These are phyloP conservation scores for Daldinia childiae DNA, from an alignment of 495 filamentous ascomycete genomes.

Conservation along the genomic window DNA sequence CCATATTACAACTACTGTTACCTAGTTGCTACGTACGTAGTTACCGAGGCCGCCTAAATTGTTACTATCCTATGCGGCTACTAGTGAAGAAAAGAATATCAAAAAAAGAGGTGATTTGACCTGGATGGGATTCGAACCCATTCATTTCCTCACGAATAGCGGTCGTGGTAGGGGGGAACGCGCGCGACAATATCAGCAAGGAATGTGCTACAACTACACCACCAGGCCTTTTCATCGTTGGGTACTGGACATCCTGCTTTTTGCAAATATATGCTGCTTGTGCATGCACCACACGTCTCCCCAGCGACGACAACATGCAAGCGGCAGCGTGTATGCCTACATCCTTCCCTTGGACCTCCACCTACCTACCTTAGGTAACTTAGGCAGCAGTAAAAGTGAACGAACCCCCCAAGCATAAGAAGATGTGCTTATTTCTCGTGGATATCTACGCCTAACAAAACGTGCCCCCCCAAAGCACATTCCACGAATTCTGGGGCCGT, in stretches of 20 bases:
- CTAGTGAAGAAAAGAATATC: no score
- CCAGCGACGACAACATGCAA: neutral
- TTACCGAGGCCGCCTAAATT: no score
- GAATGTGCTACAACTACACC: neutral
- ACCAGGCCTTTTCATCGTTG: neutral
- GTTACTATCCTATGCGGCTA: no score
- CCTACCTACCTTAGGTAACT: no score
- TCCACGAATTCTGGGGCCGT: neutral
- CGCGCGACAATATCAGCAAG: neutral
- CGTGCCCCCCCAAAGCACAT: neutral
- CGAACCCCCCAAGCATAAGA: no score
- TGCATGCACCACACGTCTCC: neutral
- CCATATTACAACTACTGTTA: no score
- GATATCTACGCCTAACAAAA: no score
- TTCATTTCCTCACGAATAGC: neutral
- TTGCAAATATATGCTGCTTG: neutral
- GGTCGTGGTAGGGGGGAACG: neutral
- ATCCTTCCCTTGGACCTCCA: neutral
- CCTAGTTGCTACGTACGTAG: no score
- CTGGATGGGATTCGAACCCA: slow-evolving; percentile 8
- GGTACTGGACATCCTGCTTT: neutral
- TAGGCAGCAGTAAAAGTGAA: no score
- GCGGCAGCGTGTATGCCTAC: neutral
- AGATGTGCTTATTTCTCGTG: no score
- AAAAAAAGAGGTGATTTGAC: neutral